These are phyloP conservation scores for Mycena sanguinolenta DNA, from an alignment of 768 basidiomycete genomes.

Conservation along the genomic window DNA sequence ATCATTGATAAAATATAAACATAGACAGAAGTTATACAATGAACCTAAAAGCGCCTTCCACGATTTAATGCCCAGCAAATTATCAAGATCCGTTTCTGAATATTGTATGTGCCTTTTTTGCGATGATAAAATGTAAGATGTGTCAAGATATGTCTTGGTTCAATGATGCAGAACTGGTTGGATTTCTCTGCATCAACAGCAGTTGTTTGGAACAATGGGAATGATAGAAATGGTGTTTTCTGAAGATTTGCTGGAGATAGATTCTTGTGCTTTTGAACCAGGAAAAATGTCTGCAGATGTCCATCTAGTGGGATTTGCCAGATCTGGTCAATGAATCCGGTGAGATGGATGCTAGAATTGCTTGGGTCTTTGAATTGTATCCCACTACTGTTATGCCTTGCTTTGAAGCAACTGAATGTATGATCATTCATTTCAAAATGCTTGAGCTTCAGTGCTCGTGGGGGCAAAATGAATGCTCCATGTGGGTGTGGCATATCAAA, in stretches of 20 bases:
- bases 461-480: neutral
- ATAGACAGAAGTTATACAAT: too few relatives aligned
- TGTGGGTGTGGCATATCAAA: neutral
- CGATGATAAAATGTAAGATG: constrained; percentile 35
- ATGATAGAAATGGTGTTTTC: neutral
- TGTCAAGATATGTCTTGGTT: constrained; percentile 38
- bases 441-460: neutral
- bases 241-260: constrained; percentile 26
- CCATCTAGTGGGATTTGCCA: constrained; percentile 37
- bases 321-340: constrained; percentile 38
- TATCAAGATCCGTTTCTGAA: neutral
- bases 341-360: neutral
- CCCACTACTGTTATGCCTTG: neutral
- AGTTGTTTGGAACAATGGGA: constrained; percentile 25
- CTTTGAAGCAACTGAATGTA: too few relatives aligned
- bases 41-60: neutral
- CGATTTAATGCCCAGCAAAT: constrained; percentile 8
- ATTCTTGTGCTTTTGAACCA: constrained; percentile 33
- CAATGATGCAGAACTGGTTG: constrained; percentile 36
- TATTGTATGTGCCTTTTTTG: constrained; percentile 39
- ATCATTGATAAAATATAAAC: too few relatives aligned
- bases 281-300: too few relatives aligned
- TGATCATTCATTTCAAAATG: neutral
- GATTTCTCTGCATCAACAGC: constrained; percentile 37
- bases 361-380: too few relatives aligned